Evolutionary conservation across 768 basidiomycete species (phyloP).

Genomic region (Boletus subparvulus): DNA sequence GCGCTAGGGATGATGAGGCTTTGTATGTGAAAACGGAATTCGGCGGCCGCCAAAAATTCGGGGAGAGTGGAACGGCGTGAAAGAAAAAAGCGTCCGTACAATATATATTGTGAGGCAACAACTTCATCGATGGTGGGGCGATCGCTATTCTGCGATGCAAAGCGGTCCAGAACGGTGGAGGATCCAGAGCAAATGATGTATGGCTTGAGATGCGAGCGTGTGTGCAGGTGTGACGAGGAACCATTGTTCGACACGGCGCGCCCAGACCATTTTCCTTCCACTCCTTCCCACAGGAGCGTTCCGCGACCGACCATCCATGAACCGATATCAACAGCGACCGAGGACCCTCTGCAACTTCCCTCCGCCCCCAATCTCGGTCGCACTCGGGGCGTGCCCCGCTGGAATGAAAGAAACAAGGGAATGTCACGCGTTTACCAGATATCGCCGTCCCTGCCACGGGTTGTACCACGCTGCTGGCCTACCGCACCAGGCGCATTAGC

Average conservation of each 20-base stretch:
- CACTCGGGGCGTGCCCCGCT: slow-evolving; percentile 43
- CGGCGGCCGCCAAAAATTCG: slow-evolving; percentile 30
- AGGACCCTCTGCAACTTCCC: slow-evolving; percentile 34
- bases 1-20: slow-evolving; percentile 33
- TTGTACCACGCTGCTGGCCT: slow-evolving; percentile 43
- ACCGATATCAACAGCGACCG: slow-evolving; percentile 37
- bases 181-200: slow-evolving; percentile 10
- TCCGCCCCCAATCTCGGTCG: slow-evolving; percentile 44
- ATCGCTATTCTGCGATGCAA: slow-evolving; percentile 21
- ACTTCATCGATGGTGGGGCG: slow-evolving; percentile 30
- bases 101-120: slow-evolving; percentile 43
- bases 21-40: slow-evolving; percentile 27
- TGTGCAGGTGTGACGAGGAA: slow-evolving; percentile 3
- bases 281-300: slow-evolving; percentile 21
- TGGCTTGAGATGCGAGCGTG: slow-evolving; percentile 21
- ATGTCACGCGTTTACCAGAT: slow-evolving; percentile 41
- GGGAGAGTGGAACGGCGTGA: slow-evolving; percentile 40
- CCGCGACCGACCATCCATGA: slow-evolving; percentile 36
- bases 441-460: slow-evolving; percentile 45
- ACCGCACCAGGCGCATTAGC: slow-evolving; percentile 46
- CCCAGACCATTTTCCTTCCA: slow-evolving; percentile 22
- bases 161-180: slow-evolving; percentile 17
- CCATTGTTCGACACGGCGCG: slow-evolving; percentile 23
- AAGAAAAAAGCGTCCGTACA: slow-evolving; percentile 80
- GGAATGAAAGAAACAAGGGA: slow-evolving; percentile 34